Conservation (phyloP, 2,329 filamentous ascomycete genomes). For the Calonectria henricotiae region DNA sequence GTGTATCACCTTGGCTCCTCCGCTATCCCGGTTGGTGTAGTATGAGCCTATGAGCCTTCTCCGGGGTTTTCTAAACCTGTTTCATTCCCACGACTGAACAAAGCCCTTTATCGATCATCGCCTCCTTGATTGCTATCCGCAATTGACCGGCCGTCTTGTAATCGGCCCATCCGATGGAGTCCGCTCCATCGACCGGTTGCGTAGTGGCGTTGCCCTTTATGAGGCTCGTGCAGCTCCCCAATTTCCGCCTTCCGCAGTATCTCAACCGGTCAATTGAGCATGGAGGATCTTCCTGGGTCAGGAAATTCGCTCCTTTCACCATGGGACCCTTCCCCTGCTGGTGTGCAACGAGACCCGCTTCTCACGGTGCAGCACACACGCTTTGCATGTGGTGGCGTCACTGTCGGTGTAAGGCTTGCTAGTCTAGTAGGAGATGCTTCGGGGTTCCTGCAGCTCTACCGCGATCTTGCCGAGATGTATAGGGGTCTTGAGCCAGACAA, state of each 20-base stretch:
- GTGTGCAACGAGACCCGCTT: constrained; percentile 5
- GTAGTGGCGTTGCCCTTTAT: background rate
- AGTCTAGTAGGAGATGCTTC: background rate
- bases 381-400: constrained; percentile 1
- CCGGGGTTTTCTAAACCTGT: background rate
- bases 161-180: background rate
- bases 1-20: background rate
- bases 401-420: background rate
- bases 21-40: background rate
- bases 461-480: background rate
- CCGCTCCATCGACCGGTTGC: background rate
- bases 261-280: background rate
- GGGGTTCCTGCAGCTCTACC: background rate
- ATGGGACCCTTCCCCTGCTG: background rate
- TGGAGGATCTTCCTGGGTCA: background rate
- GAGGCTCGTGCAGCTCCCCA: background rate
- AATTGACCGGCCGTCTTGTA: background rate
- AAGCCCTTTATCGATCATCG: background rate
- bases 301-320: background rate
- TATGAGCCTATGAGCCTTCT: background rate
- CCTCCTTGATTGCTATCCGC: background rate
- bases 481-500: background rate
- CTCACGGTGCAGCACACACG: background rate
- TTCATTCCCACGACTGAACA: background rate
- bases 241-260: background rate